Conservation (phyloP, 1,139 yeast species). For the Taphrina deformans region DNA sequence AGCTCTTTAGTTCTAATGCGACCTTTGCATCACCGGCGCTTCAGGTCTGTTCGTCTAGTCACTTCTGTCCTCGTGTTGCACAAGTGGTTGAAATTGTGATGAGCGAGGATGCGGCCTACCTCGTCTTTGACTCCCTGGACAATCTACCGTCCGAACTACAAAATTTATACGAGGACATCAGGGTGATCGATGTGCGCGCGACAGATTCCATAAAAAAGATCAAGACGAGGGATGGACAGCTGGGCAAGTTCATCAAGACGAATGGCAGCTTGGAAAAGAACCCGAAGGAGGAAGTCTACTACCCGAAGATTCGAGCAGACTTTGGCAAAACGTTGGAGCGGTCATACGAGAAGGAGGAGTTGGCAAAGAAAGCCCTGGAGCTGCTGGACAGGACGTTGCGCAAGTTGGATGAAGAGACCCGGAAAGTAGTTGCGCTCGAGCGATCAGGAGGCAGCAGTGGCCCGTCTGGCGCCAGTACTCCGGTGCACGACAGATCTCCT, state of each 20-base stretch:
- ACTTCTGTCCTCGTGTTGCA: too few relatives aligned
- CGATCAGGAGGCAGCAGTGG: slow-evolving; percentile 19
- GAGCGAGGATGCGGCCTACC: slow-evolving; percentile 34
- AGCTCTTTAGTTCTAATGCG: too few relatives aligned
- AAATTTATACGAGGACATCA: slow-evolving; percentile 75
- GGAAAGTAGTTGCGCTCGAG: slow-evolving; percentile 23
- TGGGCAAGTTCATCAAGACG: slow-evolving; percentile 79
- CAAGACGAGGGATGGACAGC: slow-evolving; percentile 69
- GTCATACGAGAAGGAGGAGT: slow-evolving; percentile 73
- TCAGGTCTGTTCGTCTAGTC: too few relatives aligned
- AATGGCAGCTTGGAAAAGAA: slow-evolving; percentile 79
- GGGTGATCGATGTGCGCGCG: slow-evolving; percentile 65
- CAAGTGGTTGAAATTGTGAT: too few relatives aligned
- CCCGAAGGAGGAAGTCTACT: slow-evolving; percentile 74
- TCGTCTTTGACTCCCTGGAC: slow-evolving; percentile 48
- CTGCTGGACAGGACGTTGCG: slow-evolving; percentile 33
- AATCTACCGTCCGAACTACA: slow-evolving; percentile 89
- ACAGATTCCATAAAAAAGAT: slow-evolving; percentile 68
- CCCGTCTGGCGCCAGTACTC: slow-evolving; percentile 59
- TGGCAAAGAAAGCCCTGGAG: slow-evolving; percentile 66
- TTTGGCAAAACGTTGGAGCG: slow-evolving; percentile 59
- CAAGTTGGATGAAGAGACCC: slow-evolving; percentile 30
- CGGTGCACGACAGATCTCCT: slow-evolving; percentile 81
- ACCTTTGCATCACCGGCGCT: too few relatives aligned
- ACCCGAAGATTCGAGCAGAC: slow-evolving; percentile 68